Base-by-base conservation (phyloP, 345 rosid genomes). In the Salix viminalis region DNA sequence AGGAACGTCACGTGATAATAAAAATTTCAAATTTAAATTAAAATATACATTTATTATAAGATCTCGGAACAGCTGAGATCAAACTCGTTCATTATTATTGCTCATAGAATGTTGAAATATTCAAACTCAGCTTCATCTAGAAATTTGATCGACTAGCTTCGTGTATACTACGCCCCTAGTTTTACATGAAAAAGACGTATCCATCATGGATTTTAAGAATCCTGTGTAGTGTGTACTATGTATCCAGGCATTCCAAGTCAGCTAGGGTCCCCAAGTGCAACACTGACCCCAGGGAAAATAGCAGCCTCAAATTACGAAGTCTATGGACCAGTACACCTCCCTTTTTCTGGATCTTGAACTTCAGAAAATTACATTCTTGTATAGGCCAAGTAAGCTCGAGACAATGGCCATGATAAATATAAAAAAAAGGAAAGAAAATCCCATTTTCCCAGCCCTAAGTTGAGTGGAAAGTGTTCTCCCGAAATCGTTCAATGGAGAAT, bases 1-100 rank as follows among this genome's bases (percentile, higher is more conserved):
- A 32, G 0, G 0, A 0, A 32, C 0, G 5, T 32, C 4, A 32
- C 0, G 4, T 4, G 5, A 34, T 34, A 0, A 34, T 4, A 34
- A 34, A 34, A 0, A 34, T 34, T 0, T 34, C 2, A 0, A 34
- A 34, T 34, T 34, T 0, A 34, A 34, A 34, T 34, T 4, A 34
- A 34, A 0, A 0, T 34, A 1, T 34, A 34, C 4, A 34, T 34
- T 2, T 0, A 30, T 2, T 30, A 0, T 30, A 30, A 30, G 0
- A 30, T 30, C 4, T 30, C 32, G 0, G 0, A 30, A 30, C 32
- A 30, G 3, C 32, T 30, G 32, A 28, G 34, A 3, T 32, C 34
- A 32, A 32, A 32, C 34, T 3, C 34, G 34, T 5, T 32, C 4
- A 2, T 5, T 0, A 2, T 5, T 0, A 30, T 30, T 30, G 32